phyloP scores from a whole-genome alignment of 805 yeast species.

The Yamadazyma nakazawae region DNA sequence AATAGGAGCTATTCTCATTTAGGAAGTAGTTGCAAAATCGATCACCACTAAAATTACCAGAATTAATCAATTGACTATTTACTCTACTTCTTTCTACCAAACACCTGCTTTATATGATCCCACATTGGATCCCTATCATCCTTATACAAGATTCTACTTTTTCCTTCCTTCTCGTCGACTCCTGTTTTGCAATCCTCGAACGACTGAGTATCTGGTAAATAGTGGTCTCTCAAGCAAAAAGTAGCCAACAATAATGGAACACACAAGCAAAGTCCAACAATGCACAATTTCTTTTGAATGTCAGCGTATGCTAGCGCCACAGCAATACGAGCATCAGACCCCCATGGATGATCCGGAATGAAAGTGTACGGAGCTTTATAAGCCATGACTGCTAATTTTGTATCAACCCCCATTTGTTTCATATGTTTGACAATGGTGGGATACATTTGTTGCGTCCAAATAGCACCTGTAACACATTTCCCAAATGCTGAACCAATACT shows the following conservation, averaged over 20 bases:
- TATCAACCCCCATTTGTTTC: conserved; percentile 22
- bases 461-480: conserved; percentile 60
- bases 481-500: conserved; percentile 66
- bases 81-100: not conserved
- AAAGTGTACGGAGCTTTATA: conserved; percentile 51
- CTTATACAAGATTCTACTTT: conserved; percentile 1
- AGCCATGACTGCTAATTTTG: conserved; percentile 22
- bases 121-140: not conserved
- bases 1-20: too few species aligned
- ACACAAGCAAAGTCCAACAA: conserved; percentile 53
- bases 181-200: conserved; percentile 7
- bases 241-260: conserved; percentile 48
- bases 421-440: conserved; percentile 34
- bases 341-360: conserved; percentile 52
- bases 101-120: not conserved
- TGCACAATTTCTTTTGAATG: conserved; percentile 56
- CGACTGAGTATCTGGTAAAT: conserved; percentile 35
- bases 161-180: not conserved
- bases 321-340: conserved; percentile 55
- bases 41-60: too few species aligned
- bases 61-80: too few species aligned
- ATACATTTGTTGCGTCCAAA: conserved; percentile 62
- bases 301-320: conserved; percentile 57
- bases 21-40: too few species aligned
- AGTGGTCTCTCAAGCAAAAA: conserved; percentile 52